Evolutionary conservation across 2,329 filamentous ascomycete species (phyloP).

Genomic region (Colletotrichum sp.): DNA sequence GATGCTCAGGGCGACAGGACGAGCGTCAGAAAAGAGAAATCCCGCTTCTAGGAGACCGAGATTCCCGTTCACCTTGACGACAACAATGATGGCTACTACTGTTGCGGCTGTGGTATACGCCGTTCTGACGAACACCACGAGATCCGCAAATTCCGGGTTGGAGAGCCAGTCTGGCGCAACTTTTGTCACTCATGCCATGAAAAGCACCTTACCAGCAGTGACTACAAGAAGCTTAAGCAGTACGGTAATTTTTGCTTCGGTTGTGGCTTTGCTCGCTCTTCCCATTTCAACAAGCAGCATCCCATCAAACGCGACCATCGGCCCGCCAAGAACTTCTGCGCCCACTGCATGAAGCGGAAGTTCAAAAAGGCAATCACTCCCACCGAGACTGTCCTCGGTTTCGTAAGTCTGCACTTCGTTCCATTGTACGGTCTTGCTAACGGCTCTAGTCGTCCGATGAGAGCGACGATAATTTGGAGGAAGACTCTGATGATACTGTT

Average conservation of each 20-base stretch:
- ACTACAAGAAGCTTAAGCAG: not conserved
- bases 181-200: constrained; percentile 16
- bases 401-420: not conserved
- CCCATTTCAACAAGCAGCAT: constrained; percentile 36
- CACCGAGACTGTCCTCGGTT: constrained; percentile 6
- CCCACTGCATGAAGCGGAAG: constrained; percentile 31
- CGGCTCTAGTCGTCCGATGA: constrained; percentile 11
- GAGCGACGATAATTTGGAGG: not conserved
- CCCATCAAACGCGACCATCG: constrained; percentile 27
- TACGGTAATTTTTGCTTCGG: constrained; percentile 32
- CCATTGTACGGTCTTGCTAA: not conserved
- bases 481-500: not conserved
- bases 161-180: constrained; percentile 19
- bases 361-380: not conserved
- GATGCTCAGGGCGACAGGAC: not conserved
- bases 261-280: constrained; percentile 39
- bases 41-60: not conserved
- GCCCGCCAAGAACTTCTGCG: constrained; percentile 37
- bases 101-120: constrained; percentile 19
- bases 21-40: not conserved
- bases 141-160: constrained; percentile 1
- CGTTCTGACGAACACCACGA: constrained; percentile 15
- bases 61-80: constrained; percentile 15
- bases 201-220: not conserved
- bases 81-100: constrained; percentile 20